Evolutionary conservation across 2,329 filamentous ascomycete genomes (phyloP).

Genomic region (Dothidotthia symphoricarpi): DNA sequence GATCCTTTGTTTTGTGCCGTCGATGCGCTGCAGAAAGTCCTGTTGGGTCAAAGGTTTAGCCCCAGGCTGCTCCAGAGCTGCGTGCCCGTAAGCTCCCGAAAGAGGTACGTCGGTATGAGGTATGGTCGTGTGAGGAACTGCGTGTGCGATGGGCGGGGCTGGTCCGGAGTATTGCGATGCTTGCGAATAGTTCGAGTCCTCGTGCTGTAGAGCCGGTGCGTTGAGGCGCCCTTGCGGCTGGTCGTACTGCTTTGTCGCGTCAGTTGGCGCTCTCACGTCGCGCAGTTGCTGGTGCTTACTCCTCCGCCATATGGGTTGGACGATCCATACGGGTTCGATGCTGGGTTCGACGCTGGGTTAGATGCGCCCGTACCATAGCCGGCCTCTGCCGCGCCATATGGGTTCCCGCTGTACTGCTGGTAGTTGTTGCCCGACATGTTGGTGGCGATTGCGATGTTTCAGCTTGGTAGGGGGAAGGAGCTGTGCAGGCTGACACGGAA

Average conservation of each 20-base stretch:
- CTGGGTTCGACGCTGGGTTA: neutral
- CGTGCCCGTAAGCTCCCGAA: constrained; percentile 37
- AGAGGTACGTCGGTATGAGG: constrained; percentile 18
- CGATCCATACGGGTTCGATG: constrained; percentile 42
- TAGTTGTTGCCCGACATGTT: constrained; percentile 46
- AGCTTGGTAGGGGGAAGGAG: too few species aligned
- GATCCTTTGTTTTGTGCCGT: constrained; percentile 67
- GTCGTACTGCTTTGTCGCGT: constrained; percentile 19
- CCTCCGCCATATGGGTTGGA: constrained; percentile 33
- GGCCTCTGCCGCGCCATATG: constrained; percentile 55
- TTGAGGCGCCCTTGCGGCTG: constrained; percentile 23
- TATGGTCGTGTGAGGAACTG: constrained; percentile 3
- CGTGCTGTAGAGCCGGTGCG: constrained; percentile 33
- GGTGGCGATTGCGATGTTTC: constrained; percentile 1
- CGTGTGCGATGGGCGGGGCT: constrained; percentile 25
- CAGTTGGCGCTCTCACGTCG: constrained; percentile 8
- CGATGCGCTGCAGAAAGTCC: constrained; percentile 68
- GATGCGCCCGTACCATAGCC: constrained; percentile 17
- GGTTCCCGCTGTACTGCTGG: constrained; percentile 58
- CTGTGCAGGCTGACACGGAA: too few species aligned
- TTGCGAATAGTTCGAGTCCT: constrained; percentile 42
- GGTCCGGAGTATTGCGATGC: constrained; percentile 38
- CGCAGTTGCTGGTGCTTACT: constrained; percentile 19
- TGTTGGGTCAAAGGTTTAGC: constrained; percentile 55
- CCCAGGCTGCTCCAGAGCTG: constrained; percentile 56